Evolutionary conservation across 129 eudicot species (phyloP).

Genomic region (Ambrosia artemisiifolia): DNA sequence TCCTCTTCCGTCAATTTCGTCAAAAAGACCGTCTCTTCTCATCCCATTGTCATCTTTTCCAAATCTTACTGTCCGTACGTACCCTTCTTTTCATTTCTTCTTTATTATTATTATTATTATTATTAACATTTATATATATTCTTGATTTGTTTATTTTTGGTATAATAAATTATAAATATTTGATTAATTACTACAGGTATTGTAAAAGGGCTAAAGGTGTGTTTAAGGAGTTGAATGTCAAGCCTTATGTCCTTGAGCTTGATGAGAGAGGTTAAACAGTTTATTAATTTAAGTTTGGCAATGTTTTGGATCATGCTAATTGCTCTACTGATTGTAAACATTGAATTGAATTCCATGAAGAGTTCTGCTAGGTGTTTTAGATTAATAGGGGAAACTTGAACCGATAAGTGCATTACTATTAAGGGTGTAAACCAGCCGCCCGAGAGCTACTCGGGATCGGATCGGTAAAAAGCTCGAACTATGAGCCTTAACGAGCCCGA

Average conservation of each 20-base stretch:
- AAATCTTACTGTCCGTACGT: conserved; percentile 97
- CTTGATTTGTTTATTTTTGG: neutral
- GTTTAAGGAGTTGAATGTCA: conserved; percentile 71
- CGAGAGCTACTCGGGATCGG: no score
- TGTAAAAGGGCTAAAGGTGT: conserved; percentile 91
- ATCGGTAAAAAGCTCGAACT: no score
- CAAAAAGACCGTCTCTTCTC: conserved; percentile 82
- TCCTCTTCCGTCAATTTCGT: conserved; percentile 50
- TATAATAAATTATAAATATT: neutral
- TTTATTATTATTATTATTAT: neutral
- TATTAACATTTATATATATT: neutral
- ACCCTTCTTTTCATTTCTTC: conserved; percentile 6
- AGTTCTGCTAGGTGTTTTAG: neutral
- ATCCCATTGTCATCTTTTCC: conserved; percentile 92
- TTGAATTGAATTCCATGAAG: neutral
- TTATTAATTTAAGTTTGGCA: neutral
- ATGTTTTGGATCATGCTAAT: neutral
- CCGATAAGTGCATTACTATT: no score
- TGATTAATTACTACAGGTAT: conserved; percentile 47
- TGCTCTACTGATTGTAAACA: neutral
- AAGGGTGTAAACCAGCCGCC: no score
- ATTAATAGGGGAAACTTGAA: neutral
- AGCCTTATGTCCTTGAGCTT: conserved; percentile 84
- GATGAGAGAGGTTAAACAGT: conserved; percentile 72
- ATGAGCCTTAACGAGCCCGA: no score